These are phyloP conservation scores for Candida tunisiensis DNA, from an alignment of 1,139 yeast genomes.

Conservation along the genomic window DNA sequence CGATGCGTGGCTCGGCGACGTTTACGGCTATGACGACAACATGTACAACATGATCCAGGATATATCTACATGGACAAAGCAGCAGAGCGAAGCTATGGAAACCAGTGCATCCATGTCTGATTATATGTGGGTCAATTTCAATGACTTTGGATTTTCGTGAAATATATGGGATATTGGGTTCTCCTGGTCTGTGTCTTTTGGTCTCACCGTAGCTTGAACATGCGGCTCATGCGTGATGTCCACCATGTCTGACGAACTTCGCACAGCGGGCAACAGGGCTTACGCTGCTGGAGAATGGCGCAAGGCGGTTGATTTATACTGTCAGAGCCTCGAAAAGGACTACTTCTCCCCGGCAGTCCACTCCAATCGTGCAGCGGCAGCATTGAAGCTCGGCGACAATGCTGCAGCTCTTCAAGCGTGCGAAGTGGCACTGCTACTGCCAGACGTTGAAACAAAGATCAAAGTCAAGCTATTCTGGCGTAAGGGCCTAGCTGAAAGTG, in stretches of 20 bases:
- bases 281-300: conserved; percentile 41
- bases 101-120: conserved; percentile 9
- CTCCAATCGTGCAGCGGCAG: conserved; percentile 75
- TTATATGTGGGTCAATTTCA: conserved; percentile 27
- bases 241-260: neutral
- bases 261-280: conserved; percentile 26
- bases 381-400: conserved; percentile 35
- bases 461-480: conserved; percentile 39
- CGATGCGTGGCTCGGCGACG: too few relatives aligned
- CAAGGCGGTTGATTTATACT: conserved; percentile 49
- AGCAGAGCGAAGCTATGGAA: neutral
- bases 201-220: neutral
- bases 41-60: conserved; percentile 38
- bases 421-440: conserved; percentile 27
- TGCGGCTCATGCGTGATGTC: neutral
- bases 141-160: conserved; percentile 27
- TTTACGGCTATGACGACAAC: conserved; percentile 31
- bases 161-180: neutral
- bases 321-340: conserved; percentile 51
- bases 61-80: conserved; percentile 39
- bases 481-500: conserved; percentile 29
- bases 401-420: conserved; percentile 36
- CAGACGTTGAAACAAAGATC: conserved; percentile 10
- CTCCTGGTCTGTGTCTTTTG: neutral
- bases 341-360: conserved; percentile 49